phyloP scores from a whole-genome alignment of 371 early-diverging fungal species.

The Mortierella sp. region DNA sequence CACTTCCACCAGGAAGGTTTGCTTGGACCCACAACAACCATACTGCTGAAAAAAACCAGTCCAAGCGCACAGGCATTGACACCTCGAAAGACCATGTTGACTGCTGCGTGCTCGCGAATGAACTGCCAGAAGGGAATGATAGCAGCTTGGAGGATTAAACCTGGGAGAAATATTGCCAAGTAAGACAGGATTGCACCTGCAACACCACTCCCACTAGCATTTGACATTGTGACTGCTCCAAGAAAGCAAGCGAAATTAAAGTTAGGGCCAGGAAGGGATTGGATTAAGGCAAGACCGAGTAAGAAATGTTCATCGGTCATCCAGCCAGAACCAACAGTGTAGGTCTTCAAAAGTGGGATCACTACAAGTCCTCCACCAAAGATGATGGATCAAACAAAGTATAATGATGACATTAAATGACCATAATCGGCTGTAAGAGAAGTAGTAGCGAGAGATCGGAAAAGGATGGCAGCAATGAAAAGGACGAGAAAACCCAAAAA shows the following conservation, averaged over 20 bases:
- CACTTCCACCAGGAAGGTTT: constrained; percentile 25
- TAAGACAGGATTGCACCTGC: constrained; percentile 63
- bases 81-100: constrained; percentile 64
- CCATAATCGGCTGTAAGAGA: constrained; percentile 33
- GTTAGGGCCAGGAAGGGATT: constrained; percentile 72
- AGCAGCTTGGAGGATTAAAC: constrained; percentile 65
- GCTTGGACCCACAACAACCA: constrained; percentile 58
- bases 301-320: constrained; percentile 66
- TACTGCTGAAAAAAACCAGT: constrained; percentile 67
- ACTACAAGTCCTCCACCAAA: constrained; percentile 78
- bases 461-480: constrained; percentile 59
- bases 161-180: constrained; percentile 70
- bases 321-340: constrained; percentile 68
- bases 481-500: constrained; percentile 59
- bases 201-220: constrained; percentile 38
- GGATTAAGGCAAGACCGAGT: constrained; percentile 71
- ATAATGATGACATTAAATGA: constrained; percentile 63
- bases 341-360: constrained; percentile 66
- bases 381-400: constrained; percentile 72
- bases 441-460: constrained; percentile 44
- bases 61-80: constrained; percentile 72
- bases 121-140: constrained; percentile 70
- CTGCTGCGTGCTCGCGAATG: constrained; percentile 52
- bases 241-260: constrained; percentile 74
- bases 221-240: constrained; percentile 65